These are phyloP conservation scores for Flaveria sonorensis DNA, from an alignment of 129 eudicot species.

Conservation along the genomic window DNA sequence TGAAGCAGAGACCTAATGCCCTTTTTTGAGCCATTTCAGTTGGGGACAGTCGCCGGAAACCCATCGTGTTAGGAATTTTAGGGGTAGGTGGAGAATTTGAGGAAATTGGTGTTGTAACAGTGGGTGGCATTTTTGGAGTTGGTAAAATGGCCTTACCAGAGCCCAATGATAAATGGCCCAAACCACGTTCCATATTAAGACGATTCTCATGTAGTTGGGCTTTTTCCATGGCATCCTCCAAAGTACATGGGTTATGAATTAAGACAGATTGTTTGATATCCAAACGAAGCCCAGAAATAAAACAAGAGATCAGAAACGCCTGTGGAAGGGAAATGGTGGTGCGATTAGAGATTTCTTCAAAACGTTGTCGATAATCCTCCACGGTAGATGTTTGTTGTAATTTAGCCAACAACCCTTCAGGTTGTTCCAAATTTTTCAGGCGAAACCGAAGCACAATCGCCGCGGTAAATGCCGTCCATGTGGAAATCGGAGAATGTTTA, in stretches of 20 bases:
- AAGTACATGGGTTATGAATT: not conserved
- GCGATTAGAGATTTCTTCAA: not conserved
- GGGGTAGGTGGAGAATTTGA: not conserved
- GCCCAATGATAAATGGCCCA: not conserved
- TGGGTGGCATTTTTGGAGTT: not conserved
- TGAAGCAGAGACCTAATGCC: not conserved
- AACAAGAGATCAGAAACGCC: not conserved
- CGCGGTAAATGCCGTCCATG: not conserved
- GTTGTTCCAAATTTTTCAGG: not conserved
- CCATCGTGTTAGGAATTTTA: not conserved
- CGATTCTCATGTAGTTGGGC: not conserved
- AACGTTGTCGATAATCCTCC: not conserved
- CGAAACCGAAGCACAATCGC: not conserved
- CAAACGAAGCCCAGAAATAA: not conserved
- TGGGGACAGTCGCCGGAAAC: not conserved
- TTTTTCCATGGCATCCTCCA: not conserved
- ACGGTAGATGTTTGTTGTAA: not conserved
- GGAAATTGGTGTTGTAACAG: too few relatives aligned
- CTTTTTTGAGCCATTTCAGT: not conserved
- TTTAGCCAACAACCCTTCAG: not conserved
- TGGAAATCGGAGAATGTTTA: too few relatives aligned
- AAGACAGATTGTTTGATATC: not conserved
- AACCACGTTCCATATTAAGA: not conserved
- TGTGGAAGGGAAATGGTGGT: not conserved
- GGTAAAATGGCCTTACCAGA: not conserved